Percentiles rank a stretch among this genome's conserved stretches.
Evolutionary conservation across 2,329 filamentous ascomycete species (phyloP).

Genomic region (Fonsecaea pedrosoi): DNA sequence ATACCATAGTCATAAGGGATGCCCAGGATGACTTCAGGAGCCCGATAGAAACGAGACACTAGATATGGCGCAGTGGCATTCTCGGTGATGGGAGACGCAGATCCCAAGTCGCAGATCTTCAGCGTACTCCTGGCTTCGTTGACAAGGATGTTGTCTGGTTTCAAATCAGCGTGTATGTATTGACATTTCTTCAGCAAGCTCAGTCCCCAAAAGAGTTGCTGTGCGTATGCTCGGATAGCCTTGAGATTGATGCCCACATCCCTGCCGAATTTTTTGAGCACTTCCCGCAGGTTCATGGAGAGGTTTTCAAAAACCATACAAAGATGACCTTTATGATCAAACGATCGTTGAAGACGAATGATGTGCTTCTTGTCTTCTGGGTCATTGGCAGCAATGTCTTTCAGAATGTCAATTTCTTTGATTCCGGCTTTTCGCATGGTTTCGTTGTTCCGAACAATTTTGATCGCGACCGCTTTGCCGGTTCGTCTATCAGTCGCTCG

Average conservation of each 20-base stretch:
- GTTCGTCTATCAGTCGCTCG: constrained; percentile 79
- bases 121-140: constrained; percentile 82
- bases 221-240: constrained; percentile 86
- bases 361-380: constrained; percentile 90
- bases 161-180: constrained; percentile 93
- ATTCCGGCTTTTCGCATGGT: constrained; percentile 87
- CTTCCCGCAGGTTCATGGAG: constrained; percentile 87
- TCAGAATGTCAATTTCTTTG: constrained; percentile 91
- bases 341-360: constrained; percentile 83
- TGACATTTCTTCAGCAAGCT: constrained; percentile 89
- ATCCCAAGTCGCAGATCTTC: constrained; percentile 96
- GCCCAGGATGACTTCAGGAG: constrained; percentile 96
- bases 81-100: constrained; percentile 89
- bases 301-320: constrained; percentile 98
- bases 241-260: constrained; percentile 89
- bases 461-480: constrained; percentile 85
- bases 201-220: constrained; percentile 91
- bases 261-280: constrained; percentile 93
- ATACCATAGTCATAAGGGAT: constrained; percentile 93
- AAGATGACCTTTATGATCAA: constrained; percentile 92
- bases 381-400: constrained; percentile 84
- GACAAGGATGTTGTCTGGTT: constrained; percentile 96
- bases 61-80: constrained; percentile 94
- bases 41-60: constrained; percentile 95
- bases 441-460: constrained; percentile 97